phyloP scores from a whole-genome alignment of 176 grass and related monocot genomes.

The Rhynchospora pubera region DNA sequence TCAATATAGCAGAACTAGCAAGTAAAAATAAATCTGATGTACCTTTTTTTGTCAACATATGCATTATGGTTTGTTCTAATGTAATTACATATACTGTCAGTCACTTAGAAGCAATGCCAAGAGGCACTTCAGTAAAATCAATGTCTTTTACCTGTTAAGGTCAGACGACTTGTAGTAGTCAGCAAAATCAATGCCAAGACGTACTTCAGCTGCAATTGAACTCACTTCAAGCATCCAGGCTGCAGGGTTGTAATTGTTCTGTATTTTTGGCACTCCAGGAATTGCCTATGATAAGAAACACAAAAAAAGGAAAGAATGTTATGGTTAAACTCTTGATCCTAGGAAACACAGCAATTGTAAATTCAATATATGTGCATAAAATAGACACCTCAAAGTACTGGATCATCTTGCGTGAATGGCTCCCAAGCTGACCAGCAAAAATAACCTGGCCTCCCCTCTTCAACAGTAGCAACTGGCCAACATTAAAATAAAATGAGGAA shows the following conservation, averaged over 20 bases:
- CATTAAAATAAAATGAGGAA: neutral
- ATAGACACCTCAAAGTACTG: conserved; percentile 82
- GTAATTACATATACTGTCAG: neutral
- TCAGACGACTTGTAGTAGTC: conserved; percentile 70
- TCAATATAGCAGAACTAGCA: neutral
- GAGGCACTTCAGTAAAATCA: no score
- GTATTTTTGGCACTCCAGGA: conserved; percentile 88
- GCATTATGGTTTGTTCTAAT: neutral
- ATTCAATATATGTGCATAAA: neutral
- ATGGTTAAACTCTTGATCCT: neutral
- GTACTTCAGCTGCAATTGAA: conserved; percentile 80
- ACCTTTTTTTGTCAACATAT: neutral
- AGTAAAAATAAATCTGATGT: neutral
- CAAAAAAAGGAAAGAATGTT: neutral
- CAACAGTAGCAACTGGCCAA: conserved; percentile 61
- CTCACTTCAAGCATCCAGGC: conserved; percentile 98
- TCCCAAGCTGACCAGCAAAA: conserved; percentile 72
- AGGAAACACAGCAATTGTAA: neutral
- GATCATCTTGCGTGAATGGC: conserved; percentile 78
- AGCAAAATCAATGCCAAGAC: conserved; percentile 69
- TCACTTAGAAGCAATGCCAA: neutral
- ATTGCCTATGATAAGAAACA: conserved; percentile 48
- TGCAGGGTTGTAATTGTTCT: conserved; percentile 94
- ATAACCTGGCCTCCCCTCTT: conserved; percentile 99
- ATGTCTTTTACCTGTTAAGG: conserved; percentile 53